Base-by-base conservation (phyloP, 2,329 filamentous ascomycete species). In the Exophiala aquamarina region DNA sequence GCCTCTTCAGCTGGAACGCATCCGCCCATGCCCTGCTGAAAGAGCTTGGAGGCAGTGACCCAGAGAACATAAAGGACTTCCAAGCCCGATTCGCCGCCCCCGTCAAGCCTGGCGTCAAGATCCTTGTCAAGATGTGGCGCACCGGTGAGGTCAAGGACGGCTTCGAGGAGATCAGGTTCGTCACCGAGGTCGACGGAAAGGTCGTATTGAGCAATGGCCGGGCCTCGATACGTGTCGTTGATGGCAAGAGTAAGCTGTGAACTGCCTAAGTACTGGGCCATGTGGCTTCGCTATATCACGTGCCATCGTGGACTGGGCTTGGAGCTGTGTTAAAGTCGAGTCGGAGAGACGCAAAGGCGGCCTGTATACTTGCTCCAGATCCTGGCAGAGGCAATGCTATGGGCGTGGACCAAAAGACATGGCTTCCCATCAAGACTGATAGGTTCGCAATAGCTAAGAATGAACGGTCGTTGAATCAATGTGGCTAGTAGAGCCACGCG, bases 41-140 rank as follows among this genome's bases (percentile, higher is more conserved):
- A 67, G 71, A 78, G 31, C 74, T 95, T 15, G 89, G 89, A 36
- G 85, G 78, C 37, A 86, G 85, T 66, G 81, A 95, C 63, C 87
- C 90, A 1, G 79, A 79, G 56, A 94, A 92, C 62, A 75, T 96
- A 59, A 87, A 82, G 70, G 88, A 93, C 69, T 95, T 92, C 73
- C 88, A 92, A 72, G 89, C 89, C 14, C 77, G 90, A 34, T 95
- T 95, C 65, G 89, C 89, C 10, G 86, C 82, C 54, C 90, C 90
- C 1, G 90, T 95, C 7, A 83, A 81, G 64, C 89, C 89, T 0
- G 89, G 87, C 17, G 87, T 93, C 65, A 90, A 86, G 72, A 76
- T 95, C 21, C 78, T 88, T 28, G 89, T 84, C 4, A 83, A 88
- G 63, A 87, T 87, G 41, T 96, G 91, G 91, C 77, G 78, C 64